phyloP scores from a whole-genome alignment of 306 rosid genomes.

The Castanospermum australe region DNA sequence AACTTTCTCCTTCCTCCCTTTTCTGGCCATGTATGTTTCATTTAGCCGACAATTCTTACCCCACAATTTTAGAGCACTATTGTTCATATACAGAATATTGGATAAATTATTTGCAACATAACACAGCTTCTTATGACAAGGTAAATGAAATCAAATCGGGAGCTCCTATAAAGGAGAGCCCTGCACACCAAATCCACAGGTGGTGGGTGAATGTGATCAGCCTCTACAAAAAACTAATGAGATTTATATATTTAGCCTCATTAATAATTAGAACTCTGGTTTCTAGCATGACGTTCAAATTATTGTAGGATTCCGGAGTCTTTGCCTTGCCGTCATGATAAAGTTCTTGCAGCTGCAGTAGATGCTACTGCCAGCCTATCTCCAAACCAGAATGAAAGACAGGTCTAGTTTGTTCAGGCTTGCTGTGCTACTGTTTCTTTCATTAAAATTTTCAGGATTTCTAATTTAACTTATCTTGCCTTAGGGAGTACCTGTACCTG shows the following conservation, averaged over 20 bases:
- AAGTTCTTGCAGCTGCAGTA: constrained; percentile 67
- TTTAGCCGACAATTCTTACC: constrained; percentile 23
- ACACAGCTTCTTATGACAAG: background rate
- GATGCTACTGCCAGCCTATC: constrained; percentile 45
- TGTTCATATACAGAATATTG: background rate
- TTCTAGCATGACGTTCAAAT: background rate
- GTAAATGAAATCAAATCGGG: constrained; percentile 6
- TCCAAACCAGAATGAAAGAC: constrained; percentile 49
- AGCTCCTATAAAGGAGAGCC: background rate
- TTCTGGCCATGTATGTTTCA: constrained; percentile 3
- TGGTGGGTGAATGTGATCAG: constrained; percentile 22
- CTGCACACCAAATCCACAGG: background rate
- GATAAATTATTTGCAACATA: background rate
- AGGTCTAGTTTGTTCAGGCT: constrained; percentile 49
- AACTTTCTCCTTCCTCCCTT: constrained; percentile 32
- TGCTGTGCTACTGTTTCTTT: constrained; percentile 26
- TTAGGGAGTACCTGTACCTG: constrained; percentile 41
- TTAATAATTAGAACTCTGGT: constrained; percentile 9
- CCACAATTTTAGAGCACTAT: background rate
- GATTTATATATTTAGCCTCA: background rate
- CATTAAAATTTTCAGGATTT: background rate
- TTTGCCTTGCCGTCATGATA: constrained; percentile 74
- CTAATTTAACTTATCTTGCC: constrained; percentile 40
- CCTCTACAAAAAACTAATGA: background rate
- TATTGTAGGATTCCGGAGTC: constrained; percentile 65